These are phyloP conservation scores for Penicillium sp. DNA, from an alignment of 2,329 filamentous ascomycete species.

Conservation along the genomic window DNA sequence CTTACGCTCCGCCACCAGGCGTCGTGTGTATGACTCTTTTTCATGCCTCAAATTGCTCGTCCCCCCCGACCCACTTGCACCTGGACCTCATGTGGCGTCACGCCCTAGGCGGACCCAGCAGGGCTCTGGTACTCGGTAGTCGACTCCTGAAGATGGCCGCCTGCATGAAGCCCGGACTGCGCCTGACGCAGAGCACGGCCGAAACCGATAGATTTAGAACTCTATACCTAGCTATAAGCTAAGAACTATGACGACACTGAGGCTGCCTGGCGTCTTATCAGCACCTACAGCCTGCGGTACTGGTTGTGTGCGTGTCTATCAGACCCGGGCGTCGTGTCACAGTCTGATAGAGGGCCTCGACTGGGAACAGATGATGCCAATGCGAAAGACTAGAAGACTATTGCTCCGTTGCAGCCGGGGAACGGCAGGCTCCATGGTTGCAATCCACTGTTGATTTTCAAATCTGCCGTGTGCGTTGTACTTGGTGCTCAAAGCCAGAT, in stretches of 20 bases:
- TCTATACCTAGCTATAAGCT: neutral
- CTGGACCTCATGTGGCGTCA: conserved; percentile 22
- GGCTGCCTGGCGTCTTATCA: neutral
- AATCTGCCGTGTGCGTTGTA: neutral
- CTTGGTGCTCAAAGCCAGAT: neutral
- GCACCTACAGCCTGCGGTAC: neutral
- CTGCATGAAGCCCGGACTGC: conserved; percentile 14
- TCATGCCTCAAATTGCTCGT: neutral
- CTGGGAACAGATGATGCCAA: conserved; percentile 1
- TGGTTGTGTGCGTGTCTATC: neutral
- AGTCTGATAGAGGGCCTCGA: neutral
- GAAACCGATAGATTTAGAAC: conserved; percentile 13
- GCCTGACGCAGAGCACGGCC: conserved; percentile 17
- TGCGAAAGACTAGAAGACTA: conserved; percentile 10
- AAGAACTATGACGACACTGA: neutral
- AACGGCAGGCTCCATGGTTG: conserved; percentile 13
- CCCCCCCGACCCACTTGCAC: conserved; percentile 12
- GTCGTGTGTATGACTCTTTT: conserved; percentile 3
- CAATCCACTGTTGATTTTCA: conserved; percentile 1
- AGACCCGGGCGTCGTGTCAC: conserved; percentile 11
- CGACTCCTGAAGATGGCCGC: conserved; percentile 10
- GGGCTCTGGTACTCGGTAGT: neutral
- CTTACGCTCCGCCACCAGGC: conserved; percentile 9
- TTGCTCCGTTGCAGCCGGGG: conserved; percentile 8
- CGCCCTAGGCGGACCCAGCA: conserved; percentile 16